Conservation (phyloP, 441 rosid genomes). For the Metrosideros polymorpha region DNA sequence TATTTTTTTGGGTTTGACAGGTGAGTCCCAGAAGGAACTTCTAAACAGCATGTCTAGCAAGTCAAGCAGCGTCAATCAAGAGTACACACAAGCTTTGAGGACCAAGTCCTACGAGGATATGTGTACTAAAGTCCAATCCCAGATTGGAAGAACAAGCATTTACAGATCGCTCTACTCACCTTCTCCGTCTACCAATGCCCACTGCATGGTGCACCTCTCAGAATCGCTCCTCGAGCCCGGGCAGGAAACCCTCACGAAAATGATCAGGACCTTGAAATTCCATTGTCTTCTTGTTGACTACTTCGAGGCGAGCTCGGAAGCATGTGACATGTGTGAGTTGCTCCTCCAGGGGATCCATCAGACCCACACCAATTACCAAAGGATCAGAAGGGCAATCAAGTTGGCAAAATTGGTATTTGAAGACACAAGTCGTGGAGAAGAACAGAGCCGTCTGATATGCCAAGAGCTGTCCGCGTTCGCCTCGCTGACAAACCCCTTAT, state of each 20-base stretch:
- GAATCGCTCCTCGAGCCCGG: constrained; percentile 58
- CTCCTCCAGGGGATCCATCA: constrained; percentile 50
- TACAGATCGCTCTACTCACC: constrained; percentile 24
- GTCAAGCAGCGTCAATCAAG: constrained; percentile 49
- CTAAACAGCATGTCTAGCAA: constrained; percentile 24
- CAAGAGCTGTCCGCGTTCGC: constrained; percentile 47
- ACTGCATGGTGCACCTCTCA: constrained; percentile 30
- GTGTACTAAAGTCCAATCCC: constrained; percentile 48
- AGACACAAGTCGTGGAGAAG: constrained; percentile 10
- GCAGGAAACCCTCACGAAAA: constrained; percentile 29
- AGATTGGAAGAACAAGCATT: constrained; percentile 18
- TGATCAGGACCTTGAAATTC: constrained; percentile 21
- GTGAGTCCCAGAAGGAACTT: constrained; percentile 23
- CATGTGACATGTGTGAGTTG: constrained; percentile 52
- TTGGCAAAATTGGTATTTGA: constrained; percentile 18
- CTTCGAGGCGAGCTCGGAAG: constrained; percentile 49
- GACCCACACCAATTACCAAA: constrained; percentile 36
- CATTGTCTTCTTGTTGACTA: constrained; percentile 39
- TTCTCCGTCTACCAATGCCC: constrained; percentile 14
- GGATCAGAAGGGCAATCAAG: constrained; percentile 39
- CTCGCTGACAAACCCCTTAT: constrained; percentile 44
- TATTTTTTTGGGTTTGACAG: constrained; percentile 18
- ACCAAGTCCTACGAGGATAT: constrained; percentile 65
- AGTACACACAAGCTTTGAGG: constrained; percentile 78
- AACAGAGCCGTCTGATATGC: constrained; percentile 7